Conservation (phyloP, 177 flowering plant genomes). For the Tripterygium wilfordii region DNA sequence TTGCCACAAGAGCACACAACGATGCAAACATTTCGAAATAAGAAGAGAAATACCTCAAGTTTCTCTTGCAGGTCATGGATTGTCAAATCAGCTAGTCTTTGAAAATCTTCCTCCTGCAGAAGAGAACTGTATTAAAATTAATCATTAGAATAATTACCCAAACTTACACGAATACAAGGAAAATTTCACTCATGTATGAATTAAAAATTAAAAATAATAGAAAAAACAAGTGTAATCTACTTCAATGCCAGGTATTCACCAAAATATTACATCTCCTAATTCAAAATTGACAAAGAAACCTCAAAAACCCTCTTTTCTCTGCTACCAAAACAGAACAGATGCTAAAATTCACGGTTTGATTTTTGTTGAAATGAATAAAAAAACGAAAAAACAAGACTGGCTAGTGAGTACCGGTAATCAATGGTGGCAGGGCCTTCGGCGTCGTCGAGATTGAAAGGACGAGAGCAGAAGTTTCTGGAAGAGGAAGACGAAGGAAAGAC, state of each 20-base stretch:
- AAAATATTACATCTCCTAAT: too few species aligned
- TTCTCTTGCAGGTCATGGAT: slow-evolving; percentile 74
- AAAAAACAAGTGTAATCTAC: too few species aligned
- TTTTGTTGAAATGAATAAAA: too few species aligned
- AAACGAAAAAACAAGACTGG: background rate
- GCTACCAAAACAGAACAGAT: too few species aligned
- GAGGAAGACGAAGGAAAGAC: background rate
- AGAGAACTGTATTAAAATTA: slow-evolving; percentile 49
- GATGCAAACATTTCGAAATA: slow-evolving; percentile 7
- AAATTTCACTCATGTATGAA: too few species aligned
- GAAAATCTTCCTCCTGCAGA: slow-evolving; percentile 79
- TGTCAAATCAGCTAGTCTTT: slow-evolving; percentile 69
- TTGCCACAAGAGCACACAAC: too few species aligned
- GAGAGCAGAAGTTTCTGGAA: slow-evolving; percentile 21
- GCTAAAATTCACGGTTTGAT: too few species aligned
- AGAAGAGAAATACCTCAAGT: slow-evolving; percentile 82
- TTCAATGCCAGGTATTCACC: too few species aligned
- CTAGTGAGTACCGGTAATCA: slow-evolving; percentile 23
- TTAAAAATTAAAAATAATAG: too few species aligned
- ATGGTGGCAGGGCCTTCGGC: slow-evolving; percentile 33
- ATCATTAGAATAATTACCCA: slow-evolving; percentile 19
- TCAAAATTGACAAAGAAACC: too few species aligned
- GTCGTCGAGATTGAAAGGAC: slow-evolving; percentile 7
- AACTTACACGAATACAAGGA: too few species aligned
- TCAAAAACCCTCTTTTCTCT: too few species aligned